Conservation (phyloP, 345 rosid species). For the Isatis tinctoria region DNA sequence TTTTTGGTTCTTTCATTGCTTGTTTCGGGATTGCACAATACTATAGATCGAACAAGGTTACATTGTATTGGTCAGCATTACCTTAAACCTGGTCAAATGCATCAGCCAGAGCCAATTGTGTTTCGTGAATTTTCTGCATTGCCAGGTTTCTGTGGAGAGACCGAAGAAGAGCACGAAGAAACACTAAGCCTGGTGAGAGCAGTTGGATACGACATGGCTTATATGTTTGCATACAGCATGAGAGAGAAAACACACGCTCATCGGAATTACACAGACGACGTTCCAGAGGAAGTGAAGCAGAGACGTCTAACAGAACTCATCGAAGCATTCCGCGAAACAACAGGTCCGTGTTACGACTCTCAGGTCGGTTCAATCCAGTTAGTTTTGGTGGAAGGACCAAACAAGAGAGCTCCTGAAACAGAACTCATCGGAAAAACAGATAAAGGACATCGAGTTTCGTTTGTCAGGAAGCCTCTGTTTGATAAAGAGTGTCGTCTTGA, state of each 20-base stretch:
- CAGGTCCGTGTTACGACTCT: slow-evolving; percentile 67
- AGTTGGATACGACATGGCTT: slow-evolving; percentile 90
- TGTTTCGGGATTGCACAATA: neutral
- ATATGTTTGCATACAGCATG: slow-evolving; percentile 98
- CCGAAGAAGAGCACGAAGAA: slow-evolving; percentile 82
- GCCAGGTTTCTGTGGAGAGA: slow-evolving; percentile 91
- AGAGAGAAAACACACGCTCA: slow-evolving; percentile 93
- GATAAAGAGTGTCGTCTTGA: slow-evolving; percentile 27
- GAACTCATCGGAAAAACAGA: slow-evolving; percentile 89
- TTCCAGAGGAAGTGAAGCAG: slow-evolving; percentile 81
- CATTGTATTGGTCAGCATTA: neutral
- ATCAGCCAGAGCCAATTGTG: neutral
- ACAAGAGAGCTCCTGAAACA: slow-evolving; percentile 80
- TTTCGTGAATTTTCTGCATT: neutral
- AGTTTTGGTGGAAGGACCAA: slow-evolving; percentile 85
- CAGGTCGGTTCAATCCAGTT: slow-evolving; percentile 72
- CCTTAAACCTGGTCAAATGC: neutral
- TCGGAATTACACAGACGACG: slow-evolving; percentile 64
- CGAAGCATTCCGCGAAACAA: slow-evolving; percentile 70
- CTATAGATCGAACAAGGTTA: neutral
- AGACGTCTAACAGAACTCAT: slow-evolving; percentile 83
- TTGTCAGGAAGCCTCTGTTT: slow-evolving; percentile 42
- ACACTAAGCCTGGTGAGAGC: slow-evolving; percentile 63
- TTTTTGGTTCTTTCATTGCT: no score
- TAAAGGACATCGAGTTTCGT: slow-evolving; percentile 75